Base-by-base conservation (phyloP, 148 eudicot genomes). In the Rhododendron griersonianum region DNA sequence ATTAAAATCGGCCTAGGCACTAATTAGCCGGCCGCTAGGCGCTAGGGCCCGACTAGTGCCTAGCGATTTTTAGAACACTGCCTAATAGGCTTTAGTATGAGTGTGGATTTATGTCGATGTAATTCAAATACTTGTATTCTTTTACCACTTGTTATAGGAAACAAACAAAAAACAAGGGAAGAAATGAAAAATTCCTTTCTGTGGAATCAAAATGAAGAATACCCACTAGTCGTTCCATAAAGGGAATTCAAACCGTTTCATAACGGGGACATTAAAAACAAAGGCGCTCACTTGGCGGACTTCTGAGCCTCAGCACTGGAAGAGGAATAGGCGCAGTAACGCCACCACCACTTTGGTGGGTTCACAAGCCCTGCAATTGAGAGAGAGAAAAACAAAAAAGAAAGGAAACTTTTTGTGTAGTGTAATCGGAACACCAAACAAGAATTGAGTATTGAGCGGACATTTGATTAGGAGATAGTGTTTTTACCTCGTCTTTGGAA, bases 401-500 rank as follows among this genome's bases (percentile, higher is more conserved):
- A 16, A 39, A n/a, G 61, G 1, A 16, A 55, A 18, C 61, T 2
- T 16, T 25, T 9, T 5, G 55, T 3, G n/a, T 48, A 6, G 1
- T 65, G 23, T 33, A 23, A 25, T n/a, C 73, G 33, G 14, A 65
- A n/a, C 14, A 9, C 73, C 5, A 45, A 82, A 74, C 28, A 23
- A 23, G 18, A 47, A 16, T 19, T 7, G 50, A 10, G 15, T 19
- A 23, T 19, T 33, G 50, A 37, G 1, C 11, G 23, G 23, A 76
- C 8, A 39, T 41, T 13, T 3, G 28, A n/a, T 47, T 80, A 3
- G 25, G 84, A 50, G 30, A 13, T n/a, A 11, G 73, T 48, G 28
- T 33, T 71, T 30, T 86, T 88, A 89, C 90, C 83, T 19, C 16
- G 21, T 75, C 71, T 84, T 86, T 33, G 80, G 11, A 84, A 47